Evolutionary conservation across 768 basidiomycete species (phyloP).

Genomic region (Mycena latifolia): DNA sequence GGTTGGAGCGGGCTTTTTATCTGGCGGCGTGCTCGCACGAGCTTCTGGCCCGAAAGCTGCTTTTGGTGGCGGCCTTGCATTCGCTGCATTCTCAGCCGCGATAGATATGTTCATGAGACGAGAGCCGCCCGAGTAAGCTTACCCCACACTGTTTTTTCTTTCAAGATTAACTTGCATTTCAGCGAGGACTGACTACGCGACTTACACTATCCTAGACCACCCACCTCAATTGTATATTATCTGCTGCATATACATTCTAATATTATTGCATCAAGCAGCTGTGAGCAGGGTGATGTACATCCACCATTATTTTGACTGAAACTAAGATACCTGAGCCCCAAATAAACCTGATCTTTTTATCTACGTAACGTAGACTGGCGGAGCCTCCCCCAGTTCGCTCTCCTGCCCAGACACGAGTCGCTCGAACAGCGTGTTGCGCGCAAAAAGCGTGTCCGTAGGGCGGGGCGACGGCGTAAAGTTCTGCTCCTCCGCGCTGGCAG

Average conservation of each 20-base stretch:
- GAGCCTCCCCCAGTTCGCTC: constrained; percentile 84
- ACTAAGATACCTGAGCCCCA: background rate
- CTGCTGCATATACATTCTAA: constrained; percentile 19
- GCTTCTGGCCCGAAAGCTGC: constrained; percentile 90
- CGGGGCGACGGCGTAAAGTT: constrained; percentile 47
- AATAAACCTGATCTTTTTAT: background rate
- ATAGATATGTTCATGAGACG: constrained; percentile 89
- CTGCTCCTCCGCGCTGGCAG: constrained; percentile 48
- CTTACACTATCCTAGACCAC: constrained; percentile 16
- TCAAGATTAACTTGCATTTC: constrained; percentile 19
- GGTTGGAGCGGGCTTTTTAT: constrained; percentile 86
- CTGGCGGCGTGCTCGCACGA: constrained; percentile 90
- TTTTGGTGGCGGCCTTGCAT: constrained; percentile 89
- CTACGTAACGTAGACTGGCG: constrained; percentile 75
- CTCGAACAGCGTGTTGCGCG: constrained; percentile 74
- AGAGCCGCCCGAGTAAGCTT: constrained; percentile 80
- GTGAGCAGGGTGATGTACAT: background rate
- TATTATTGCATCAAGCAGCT: background rate
- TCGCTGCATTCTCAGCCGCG: constrained; percentile 92
- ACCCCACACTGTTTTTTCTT: constrained; percentile 16
- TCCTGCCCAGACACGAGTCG: constrained; percentile 86
- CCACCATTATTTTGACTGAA: constrained; percentile 7
- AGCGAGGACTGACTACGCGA: constrained; percentile 54
- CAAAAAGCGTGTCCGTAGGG: constrained; percentile 50
- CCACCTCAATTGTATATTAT: constrained; percentile 35